These are phyloP conservation scores for Schwanniomyces sp. DNA, from an alignment of 805 yeast species.

Conservation along the genomic window DNA sequence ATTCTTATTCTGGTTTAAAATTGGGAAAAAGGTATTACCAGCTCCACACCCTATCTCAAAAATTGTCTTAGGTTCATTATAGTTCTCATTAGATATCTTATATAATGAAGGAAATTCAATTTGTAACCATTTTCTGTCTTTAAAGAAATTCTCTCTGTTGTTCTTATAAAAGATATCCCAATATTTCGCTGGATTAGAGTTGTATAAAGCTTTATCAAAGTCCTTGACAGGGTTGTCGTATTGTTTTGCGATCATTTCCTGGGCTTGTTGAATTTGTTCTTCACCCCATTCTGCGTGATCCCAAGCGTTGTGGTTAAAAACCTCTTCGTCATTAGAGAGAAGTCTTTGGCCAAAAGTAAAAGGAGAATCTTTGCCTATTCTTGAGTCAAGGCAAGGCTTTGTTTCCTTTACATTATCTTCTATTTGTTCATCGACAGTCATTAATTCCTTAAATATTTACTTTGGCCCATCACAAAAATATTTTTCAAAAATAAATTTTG, in stretches of 20 bases:
- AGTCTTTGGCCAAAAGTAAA: constrained; percentile 89
- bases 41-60: constrained; percentile 98
- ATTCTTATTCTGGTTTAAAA: constrained; percentile 79
- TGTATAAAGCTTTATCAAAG: constrained; percentile 75
- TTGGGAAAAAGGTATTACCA: constrained; percentile 94
- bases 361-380: constrained; percentile 84
- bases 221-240: constrained; percentile 83
- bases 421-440: neutral
- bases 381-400: constrained; percentile 51
- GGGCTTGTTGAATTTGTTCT: constrained; percentile 76
- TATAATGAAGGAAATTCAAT: constrained; percentile 89
- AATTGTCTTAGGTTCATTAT: constrained; percentile 68
- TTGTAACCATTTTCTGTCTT: constrained; percentile 94
- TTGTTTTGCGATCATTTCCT: constrained; percentile 72
- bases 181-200: constrained; percentile 84
- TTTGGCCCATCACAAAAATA: neutral
- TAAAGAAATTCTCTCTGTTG: constrained; percentile 90
- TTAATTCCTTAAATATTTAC: neutral
- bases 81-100: constrained; percentile 65
- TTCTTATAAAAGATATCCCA: constrained; percentile 95
- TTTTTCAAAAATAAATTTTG: neutral
- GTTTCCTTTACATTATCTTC: constrained; percentile 12
- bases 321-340: constrained; percentile 70
- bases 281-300: constrained; percentile 98
- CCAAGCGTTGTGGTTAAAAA: constrained; percentile 93